These are phyloP conservation scores for Acmispon strigosus DNA, from an alignment of 306 rosid genomes.

Conservation along the genomic window DNA sequence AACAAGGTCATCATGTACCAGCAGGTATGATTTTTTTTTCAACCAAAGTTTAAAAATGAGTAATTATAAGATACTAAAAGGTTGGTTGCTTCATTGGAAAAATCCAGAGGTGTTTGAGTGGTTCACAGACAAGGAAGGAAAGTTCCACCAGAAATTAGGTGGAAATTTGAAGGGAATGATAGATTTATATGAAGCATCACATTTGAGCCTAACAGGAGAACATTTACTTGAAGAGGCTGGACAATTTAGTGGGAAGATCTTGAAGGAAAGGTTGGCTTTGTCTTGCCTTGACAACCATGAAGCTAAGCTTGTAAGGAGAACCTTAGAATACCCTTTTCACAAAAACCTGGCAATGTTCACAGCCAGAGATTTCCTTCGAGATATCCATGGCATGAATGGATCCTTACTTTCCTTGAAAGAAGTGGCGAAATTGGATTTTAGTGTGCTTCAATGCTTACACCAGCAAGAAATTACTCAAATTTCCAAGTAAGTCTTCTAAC, in stretches of 20 bases:
- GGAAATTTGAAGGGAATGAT: slow-evolving; percentile 4
- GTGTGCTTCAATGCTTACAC: slow-evolving; percentile 16
- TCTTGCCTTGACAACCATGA: neutral
- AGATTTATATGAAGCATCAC: slow-evolving; percentile 22
- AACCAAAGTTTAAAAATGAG: neutral
- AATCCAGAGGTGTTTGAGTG: slow-evolving; percentile 12
- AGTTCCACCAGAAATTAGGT: neutral
- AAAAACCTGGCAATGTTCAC: slow-evolving; percentile 37
- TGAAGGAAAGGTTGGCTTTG: neutral
- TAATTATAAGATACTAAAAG: neutral
- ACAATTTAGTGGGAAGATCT: neutral
- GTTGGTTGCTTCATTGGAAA: neutral
- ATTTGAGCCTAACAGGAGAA: slow-evolving; percentile 12
- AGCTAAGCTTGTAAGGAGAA: slow-evolving; percentile 20
- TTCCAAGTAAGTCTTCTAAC: slow-evolving; percentile 12
- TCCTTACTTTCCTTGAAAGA: slow-evolving; percentile 31
- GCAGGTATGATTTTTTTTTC: neutral
- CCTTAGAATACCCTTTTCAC: slow-evolving; percentile 41
- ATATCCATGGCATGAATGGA: slow-evolving; percentile 2
- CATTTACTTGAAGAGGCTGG: slow-evolving; percentile 18
- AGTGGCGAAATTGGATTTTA: slow-evolving; percentile 33
- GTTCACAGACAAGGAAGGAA: slow-evolving; percentile 12
- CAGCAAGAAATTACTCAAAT: slow-evolving; percentile 31
- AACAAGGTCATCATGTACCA: slow-evolving; percentile 19
- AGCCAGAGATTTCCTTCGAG: slow-evolving; percentile 17